Conservation (phyloP, 257 asterid genomes). For the Hygrophila difformis region DNA sequence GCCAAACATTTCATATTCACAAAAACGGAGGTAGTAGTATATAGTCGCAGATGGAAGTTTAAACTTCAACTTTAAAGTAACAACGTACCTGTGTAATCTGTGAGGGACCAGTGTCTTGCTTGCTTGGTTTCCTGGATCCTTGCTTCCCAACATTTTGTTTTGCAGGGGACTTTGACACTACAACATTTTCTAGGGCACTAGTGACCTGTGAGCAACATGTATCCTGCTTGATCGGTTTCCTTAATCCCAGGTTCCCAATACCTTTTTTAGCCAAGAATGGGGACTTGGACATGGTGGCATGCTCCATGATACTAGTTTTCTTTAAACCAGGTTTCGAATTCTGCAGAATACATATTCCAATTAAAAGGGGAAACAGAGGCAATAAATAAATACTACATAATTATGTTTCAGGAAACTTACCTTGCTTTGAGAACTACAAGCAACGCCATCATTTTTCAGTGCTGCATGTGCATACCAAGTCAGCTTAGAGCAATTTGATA, state of each 20-base stretch:
- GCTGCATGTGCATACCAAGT: constrained; percentile 36
- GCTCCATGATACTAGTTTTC: constrained; percentile 35
- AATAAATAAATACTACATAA: constrained; percentile 2
- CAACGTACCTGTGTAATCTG: constrained; percentile 37
- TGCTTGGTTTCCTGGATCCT: constrained; percentile 37
- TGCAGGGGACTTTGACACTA: constrained; percentile 40
- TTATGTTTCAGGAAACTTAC: constrained; percentile 23
- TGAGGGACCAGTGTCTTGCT: constrained; percentile 39
- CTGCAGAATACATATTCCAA: constrained; percentile 27
- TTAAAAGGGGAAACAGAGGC: constrained; percentile 11
- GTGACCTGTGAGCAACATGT: constrained; percentile 35
- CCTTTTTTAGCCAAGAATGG: constrained; percentile 52
- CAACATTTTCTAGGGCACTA: constrained; percentile 29
- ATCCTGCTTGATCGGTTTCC: constrained; percentile 41
- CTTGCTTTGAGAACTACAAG: constrained; percentile 31
- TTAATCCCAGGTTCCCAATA: constrained; percentile 37
- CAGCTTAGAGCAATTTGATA: constrained; percentile 8
- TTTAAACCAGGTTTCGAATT: constrained; percentile 35
- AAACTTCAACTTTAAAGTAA: neutral
- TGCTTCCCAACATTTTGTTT: constrained; percentile 41
- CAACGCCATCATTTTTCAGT: constrained; percentile 26
- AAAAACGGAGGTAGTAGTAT: too few species aligned
- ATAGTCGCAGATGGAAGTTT: too few species aligned
- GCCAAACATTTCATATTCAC: too few species aligned
- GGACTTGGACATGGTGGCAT: constrained; percentile 32